A percentile compares a stretch with the other conserved stretches of the same genome.
Conservation (phyloP, 495 filamentous ascomycete genomes). For the Pseudevernia furfuracea region DNA sequence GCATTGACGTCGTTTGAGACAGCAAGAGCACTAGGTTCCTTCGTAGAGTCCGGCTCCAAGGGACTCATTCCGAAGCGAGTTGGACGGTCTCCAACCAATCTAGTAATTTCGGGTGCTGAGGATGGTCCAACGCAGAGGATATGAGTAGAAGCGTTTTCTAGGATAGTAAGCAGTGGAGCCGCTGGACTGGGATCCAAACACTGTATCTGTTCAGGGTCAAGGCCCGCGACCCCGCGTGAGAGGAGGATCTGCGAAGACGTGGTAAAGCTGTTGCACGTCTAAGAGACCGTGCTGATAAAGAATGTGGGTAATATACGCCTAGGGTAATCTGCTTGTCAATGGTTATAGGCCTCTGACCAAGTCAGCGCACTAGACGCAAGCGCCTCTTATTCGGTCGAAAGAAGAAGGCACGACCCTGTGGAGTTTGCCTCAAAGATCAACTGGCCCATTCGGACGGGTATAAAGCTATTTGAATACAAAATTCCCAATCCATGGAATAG, state of each 20-base stretch:
- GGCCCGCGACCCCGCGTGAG: constrained; percentile 33
- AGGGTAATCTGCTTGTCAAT: background rate
- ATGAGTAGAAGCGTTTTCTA: constrained; percentile 20
- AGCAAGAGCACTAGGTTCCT: background rate
- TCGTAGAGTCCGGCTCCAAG: background rate
- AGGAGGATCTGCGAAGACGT: constrained; percentile 41
- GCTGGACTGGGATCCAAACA: constrained; percentile 1
- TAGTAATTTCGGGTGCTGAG: background rate
- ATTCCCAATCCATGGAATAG: background rate
- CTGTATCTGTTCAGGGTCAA: constrained; percentile 23
- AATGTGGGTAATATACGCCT: constrained; percentile 1
- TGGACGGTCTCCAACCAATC: background rate
- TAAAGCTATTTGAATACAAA: background rate
- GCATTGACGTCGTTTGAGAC: background rate
- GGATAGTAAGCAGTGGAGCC: constrained; percentile 23
- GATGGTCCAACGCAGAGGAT: constrained; percentile 23
- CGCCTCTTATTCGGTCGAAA: background rate
- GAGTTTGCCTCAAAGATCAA: background rate
- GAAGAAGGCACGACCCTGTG: background rate
- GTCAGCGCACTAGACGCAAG: background rate
- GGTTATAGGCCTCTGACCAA: background rate
- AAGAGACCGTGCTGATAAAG: background rate
- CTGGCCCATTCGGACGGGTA: constrained; percentile 6
- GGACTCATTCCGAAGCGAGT: background rate
- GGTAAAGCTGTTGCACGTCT: constrained; percentile 14